A percentile compares a stretch with the other conserved stretches of the same genome.
Evolutionary conservation across 306 rosid genomes (phyloP).

Genomic region (Glycyrrhiza uralensis): DNA sequence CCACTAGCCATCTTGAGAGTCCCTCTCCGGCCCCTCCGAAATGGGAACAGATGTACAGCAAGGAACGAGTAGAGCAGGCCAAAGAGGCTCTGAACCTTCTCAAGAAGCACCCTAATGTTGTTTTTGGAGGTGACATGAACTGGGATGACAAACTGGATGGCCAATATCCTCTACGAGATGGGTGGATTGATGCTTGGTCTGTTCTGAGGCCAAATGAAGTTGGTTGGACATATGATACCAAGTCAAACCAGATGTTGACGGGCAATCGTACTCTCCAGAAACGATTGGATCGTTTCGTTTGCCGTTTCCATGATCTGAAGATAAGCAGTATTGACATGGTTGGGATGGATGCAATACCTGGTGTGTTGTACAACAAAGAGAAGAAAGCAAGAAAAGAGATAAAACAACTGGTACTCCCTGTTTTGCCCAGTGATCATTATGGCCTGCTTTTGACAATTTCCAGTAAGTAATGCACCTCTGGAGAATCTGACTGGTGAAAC

Average conservation of each 20-base stretch:
- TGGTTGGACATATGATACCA: constrained; percentile 96
- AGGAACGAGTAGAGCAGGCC: constrained; percentile 86
- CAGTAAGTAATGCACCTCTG: constrained; percentile 21
- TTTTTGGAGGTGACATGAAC: constrained; percentile 95
- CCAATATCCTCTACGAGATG: constrained; percentile 59
- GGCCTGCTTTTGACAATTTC: constrained; percentile 76
- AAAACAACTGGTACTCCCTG: constrained; percentile 73
- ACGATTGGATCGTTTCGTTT: constrained; percentile 77
- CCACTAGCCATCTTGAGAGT: constrained; percentile 96
- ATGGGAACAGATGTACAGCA: constrained; percentile 94
- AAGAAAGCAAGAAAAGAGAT: constrained; percentile 67
- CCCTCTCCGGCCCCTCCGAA: constrained; percentile 86
- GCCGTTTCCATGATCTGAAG: constrained; percentile 55
- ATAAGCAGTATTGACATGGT: constrained; percentile 69
- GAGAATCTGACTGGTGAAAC: constrained; percentile 1
- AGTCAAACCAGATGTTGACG: constrained; percentile 75
- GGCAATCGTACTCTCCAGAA: constrained; percentile 69
- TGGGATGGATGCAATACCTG: constrained; percentile 73
- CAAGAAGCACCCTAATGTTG: constrained; percentile 57
- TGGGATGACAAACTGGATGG: constrained; percentile 93
- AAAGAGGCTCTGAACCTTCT: constrained; percentile 61
- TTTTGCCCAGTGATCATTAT: constrained; percentile 91
- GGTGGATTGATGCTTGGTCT: constrained; percentile 84
- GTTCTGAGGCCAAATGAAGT: constrained; percentile 55
- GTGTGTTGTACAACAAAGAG: constrained; percentile 56